Percentiles rank a stretch among this genome's conserved stretches.
Evolutionary conservation across 192 early-diverging fungal genomes (phyloP).

Genomic region (Paraglomus occultum): DNA sequence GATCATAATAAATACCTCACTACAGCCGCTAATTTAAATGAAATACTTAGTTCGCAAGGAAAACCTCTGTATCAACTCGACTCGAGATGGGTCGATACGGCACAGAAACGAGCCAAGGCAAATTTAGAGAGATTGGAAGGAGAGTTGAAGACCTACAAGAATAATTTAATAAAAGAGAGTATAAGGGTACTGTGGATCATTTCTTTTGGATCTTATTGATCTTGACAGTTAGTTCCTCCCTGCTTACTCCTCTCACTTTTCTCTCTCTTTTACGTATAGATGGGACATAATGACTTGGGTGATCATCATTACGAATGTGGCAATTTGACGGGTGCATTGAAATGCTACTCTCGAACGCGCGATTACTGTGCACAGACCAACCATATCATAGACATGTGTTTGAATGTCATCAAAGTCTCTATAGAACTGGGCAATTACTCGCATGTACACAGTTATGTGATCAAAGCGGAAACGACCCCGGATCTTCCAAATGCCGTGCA

Average conservation of each 20-base stretch:
- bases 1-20: constrained; percentile 52
- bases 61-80: constrained; percentile 43
- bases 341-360: constrained; percentile 65
- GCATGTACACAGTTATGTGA: constrained; percentile 67
- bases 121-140: constrained; percentile 64
- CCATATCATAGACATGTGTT: constrained; percentile 77
- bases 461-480: constrained; percentile 64
- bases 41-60: constrained; percentile 38
- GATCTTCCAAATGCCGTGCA: constrained; percentile 54
- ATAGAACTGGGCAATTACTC: constrained; percentile 67
- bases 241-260: too few species aligned
- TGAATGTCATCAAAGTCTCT: constrained; percentile 74
- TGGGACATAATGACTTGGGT: constrained; percentile 78
- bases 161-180: constrained; percentile 79
- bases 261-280: constrained; percentile 44
- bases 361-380: constrained; percentile 77
- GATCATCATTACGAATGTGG: constrained; percentile 74
- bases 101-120: constrained; percentile 45
- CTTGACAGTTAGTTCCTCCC: too few species aligned
- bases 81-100: constrained; percentile 47
- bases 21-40: constrained; percentile 56
- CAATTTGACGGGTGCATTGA: constrained; percentile 63
- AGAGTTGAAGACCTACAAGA: constrained; percentile 78
- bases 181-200: constrained; percentile 60
- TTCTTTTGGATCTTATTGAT: constrained; percentile 1